Base-by-base conservation (phyloP, 495 filamentous ascomycete genomes). In the Hypoxylon subgilvum region DNA sequence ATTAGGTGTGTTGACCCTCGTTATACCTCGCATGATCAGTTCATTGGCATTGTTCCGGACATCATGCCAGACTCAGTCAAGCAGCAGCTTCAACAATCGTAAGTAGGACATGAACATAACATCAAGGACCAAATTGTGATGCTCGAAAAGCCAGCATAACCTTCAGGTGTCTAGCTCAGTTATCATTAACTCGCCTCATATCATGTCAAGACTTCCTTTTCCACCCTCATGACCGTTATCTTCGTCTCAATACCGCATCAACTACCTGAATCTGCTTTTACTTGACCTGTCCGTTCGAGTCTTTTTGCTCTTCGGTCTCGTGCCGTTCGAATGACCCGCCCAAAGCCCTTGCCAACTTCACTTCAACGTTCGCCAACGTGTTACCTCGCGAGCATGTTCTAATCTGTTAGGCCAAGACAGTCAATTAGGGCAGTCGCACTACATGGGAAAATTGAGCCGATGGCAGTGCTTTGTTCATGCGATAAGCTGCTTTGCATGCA, bases 161-260 rank as follows among this genome's bases (percentile, higher is more conserved):
- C 17, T 22, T 31, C 16, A 46, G 30, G 32, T 31, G 30, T 40
- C 50, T 46, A 51, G 50, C 50, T 51, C 21, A 21, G 8, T 51
- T 55, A 59, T 64, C 61, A 59, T 59, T 59, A 64, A 55, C 54
- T 55, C 35, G 50, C 44, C 46, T 45, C 34, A 31, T 55, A 45
- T 49, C 61, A 40, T 42, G 18, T 36, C 34, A 47, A 30, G 49
- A 54, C 49, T 48, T 27, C 22, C 23, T 46, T 34, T 28, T 36
- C 38, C 28, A 49, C 48, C 22, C 50, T 35, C 38, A 18, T 44
- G 31, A 32, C 10, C 14, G 22, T 40, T 25, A 27, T 25, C 50
- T 34, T 46, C 50, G 21, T 51, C 44, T 53, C 23, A 8, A 32
- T 51, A 8, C 44, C 36, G 14, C 16, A 27, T 31, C 39, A 23